Evolutionary conservation across 345 rosid genomes (phyloP).

Genomic region (Conringia planisiliqua): DNA sequence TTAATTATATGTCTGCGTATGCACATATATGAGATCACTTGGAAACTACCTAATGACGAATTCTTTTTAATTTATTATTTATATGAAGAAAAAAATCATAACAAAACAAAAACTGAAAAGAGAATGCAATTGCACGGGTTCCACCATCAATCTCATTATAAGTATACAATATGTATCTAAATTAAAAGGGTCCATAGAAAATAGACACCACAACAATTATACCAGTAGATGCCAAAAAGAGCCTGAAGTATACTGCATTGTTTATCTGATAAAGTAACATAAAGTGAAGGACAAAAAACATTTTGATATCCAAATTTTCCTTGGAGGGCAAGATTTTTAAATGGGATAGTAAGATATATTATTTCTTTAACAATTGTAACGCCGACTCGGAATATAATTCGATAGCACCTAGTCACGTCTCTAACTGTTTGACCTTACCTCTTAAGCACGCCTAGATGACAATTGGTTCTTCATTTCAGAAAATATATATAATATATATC

Average conservation of each 20-base stretch:
- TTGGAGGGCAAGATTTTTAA: background rate
- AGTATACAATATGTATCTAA: background rate
- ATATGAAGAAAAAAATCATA: background rate
- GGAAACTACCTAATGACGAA: background rate
- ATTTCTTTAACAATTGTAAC: background rate
- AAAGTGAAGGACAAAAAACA: background rate
- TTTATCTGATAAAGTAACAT: background rate
- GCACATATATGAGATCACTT: background rate
- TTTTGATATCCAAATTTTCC: background rate
- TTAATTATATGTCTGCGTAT: background rate
- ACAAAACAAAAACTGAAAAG: conserved; percentile 2
- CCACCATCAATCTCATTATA: background rate
- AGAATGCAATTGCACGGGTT: background rate
- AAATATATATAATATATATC: too few species aligned
- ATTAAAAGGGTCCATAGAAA: background rate
- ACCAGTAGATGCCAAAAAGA: background rate
- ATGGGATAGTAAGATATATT: background rate
- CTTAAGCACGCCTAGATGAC: background rate
- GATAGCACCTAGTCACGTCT: background rate
- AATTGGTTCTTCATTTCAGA: background rate
- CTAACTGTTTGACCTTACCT: background rate
- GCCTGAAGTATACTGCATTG: background rate
- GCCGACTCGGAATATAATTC: background rate
- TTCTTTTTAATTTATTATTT: background rate
- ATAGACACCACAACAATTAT: background rate